These are phyloP conservation scores for Xylariaceae sp. DNA, from an alignment of 2,329 filamentous ascomycete species.

Conservation along the genomic window DNA sequence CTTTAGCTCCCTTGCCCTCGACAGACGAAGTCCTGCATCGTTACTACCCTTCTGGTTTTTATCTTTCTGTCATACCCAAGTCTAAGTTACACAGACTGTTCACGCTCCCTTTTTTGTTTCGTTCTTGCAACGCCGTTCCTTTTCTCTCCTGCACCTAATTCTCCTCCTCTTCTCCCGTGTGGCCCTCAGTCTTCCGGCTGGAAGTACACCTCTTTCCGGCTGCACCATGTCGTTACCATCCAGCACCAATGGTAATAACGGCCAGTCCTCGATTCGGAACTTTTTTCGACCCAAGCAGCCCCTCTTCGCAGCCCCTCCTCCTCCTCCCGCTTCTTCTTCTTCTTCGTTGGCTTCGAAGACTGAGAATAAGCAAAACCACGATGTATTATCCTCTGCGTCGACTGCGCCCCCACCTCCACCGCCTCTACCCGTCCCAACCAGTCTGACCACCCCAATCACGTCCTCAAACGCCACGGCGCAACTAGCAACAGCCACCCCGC, in stretches of 20 bases:
- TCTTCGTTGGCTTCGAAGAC: conserved; percentile 4
- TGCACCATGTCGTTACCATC: conserved; percentile 37
- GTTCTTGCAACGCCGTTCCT: not conserved
- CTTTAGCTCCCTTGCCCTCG: not conserved
- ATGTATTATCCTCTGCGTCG: conserved; percentile 14
- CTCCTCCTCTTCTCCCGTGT: not conserved
- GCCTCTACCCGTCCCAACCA: conserved; percentile 3
- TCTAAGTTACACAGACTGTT: no score
- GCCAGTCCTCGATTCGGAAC: conserved; percentile 54
- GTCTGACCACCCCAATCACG: conserved; percentile 20
- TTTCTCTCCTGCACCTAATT: not conserved
- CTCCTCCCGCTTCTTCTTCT: not conserved
- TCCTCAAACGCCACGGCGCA: conserved; percentile 11
- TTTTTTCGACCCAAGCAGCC: conserved; percentile 53
- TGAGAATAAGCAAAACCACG: conserved; percentile 1
- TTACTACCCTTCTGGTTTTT: no score
- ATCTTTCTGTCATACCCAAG: no score
- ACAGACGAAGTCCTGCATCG: no score
- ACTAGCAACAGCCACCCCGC: conserved; percentile 6
- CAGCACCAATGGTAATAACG: conserved; percentile 28
- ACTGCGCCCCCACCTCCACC: conserved; percentile 5
- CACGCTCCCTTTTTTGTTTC: no score
- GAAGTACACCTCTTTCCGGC: not conserved
- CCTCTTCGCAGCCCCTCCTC: conserved; percentile 40
- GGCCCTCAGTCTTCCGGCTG: not conserved